Percentiles rank a stretch among this genome's conserved stretches.
phyloP scores from a whole-genome alignment of 179 eudicot genomes.

The Patellifolia procumbens region DNA sequence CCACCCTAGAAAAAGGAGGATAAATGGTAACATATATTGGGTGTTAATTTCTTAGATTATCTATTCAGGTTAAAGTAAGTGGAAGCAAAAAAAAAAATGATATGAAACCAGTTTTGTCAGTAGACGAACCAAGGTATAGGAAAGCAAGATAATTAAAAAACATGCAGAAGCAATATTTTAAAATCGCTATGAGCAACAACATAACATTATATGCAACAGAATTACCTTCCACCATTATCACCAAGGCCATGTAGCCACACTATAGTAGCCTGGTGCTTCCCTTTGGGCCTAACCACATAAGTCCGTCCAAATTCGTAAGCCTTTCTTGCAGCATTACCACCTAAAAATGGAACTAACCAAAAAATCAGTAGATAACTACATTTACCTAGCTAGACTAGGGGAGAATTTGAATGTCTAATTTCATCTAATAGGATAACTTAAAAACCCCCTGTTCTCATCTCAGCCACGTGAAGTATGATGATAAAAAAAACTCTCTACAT shows the following conservation, averaged over 20 bases:
- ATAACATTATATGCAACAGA: background rate
- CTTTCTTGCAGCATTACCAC: slow-evolving; percentile 43
- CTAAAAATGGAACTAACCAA: slow-evolving; percentile 33
- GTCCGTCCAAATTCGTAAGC: slow-evolving; percentile 51
- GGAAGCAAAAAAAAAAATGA: background rate
- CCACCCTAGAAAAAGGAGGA: background rate
- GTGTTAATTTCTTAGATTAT: background rate
- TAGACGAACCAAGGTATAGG: background rate
- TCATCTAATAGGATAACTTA: background rate
- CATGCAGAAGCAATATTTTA: background rate
- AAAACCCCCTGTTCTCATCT: background rate
- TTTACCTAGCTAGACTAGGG: background rate
- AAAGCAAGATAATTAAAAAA: background rate
- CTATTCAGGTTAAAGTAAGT: background rate
- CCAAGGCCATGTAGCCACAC: slow-evolving; percentile 64
- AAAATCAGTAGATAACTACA: slow-evolving; percentile 13
- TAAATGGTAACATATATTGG: background rate
- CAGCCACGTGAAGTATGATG: background rate
- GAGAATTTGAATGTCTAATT: background rate
- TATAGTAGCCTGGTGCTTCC: slow-evolving; percentile 55
- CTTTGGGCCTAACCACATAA: slow-evolving; percentile 52
- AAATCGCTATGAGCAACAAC: background rate
- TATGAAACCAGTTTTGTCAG: background rate
- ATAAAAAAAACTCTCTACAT: background rate
- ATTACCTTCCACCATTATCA: slow-evolving; percentile 56